These are phyloP conservation scores for Xylaria sp. DNA, from an alignment of 495 filamentous ascomycete genomes.

Conservation along the genomic window DNA sequence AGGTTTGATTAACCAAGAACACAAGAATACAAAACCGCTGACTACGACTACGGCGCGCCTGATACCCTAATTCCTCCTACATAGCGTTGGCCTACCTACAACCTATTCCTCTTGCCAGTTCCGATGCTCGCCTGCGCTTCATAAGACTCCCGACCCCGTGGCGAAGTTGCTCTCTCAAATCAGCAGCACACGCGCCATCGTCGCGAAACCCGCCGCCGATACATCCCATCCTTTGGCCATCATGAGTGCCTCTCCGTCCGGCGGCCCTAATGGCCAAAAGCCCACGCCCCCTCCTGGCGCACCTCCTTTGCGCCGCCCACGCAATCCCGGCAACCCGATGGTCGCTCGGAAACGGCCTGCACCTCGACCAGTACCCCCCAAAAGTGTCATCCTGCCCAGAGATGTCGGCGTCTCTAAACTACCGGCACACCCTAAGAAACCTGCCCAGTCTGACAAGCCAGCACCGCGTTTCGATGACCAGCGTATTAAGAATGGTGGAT, in stretches of 20 bases:
- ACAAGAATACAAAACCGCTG: background rate
- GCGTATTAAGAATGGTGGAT: conserved; percentile 62
- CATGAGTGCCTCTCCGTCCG: conserved; percentile 68
- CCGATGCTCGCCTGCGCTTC: conserved; percentile 21
- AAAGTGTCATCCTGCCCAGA: conserved; percentile 26
- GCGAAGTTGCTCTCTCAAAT: background rate
- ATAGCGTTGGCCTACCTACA: background rate
- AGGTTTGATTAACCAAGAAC: background rate
- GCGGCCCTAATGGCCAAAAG: conserved; percentile 49
- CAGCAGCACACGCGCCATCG: conserved; percentile 8
- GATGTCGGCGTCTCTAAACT: conserved; percentile 21
- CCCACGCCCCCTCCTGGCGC: conserved; percentile 46
- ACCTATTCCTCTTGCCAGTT: background rate
- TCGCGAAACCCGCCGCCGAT: background rate
- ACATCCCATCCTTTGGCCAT: conserved; percentile 21
- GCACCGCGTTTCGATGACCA: conserved; percentile 36
- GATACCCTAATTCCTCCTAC: background rate
- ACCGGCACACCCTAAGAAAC: conserved; percentile 16
- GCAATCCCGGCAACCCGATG: conserved; percentile 67
- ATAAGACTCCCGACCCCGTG: background rate
- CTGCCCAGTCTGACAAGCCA: conserved; percentile 20
- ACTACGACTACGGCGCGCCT: background rate
- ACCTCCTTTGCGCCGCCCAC: conserved; percentile 53
- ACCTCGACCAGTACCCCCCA: conserved; percentile 39
- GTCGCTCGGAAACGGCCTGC: conserved; percentile 66